Evolutionary conservation across 2,329 filamentous ascomycete species (phyloP), one percentile per base, ranked within the genome.

Genomic region (Parastagonospora avenae): DNA sequence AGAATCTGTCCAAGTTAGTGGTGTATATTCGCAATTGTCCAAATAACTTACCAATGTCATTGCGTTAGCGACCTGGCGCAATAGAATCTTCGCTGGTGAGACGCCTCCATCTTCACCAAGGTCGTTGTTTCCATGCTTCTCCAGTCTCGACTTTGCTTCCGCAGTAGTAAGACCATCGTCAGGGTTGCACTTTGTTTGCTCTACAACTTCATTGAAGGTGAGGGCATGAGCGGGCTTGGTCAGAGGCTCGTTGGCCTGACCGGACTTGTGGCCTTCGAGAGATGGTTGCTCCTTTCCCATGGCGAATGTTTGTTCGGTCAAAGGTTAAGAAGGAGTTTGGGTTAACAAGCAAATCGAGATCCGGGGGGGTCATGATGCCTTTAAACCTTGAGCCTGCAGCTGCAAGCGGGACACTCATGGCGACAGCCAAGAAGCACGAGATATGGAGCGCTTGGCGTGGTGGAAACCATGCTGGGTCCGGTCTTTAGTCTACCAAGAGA

Each of bases 1-100:
- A 79, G 69, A 15, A 78, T 69, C 70, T 74, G 5, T 2, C 2
- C 1, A 8, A 39, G 39, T 46, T 52, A 47, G 47, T 11, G n/a
- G 28, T 11, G 14, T 27, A 11, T 3, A 2, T 8, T 30, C 5
- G 4, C 4, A 31, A 14, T 14, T 19, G 19, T 16, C 4, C 14
- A 16, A 12, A 14, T 10, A 8, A 58, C 57, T 65, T 69, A 87
- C 86, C 70, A 90, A 72, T 61, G 89, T 89, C 89, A 92, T 91
- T 50, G 89, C 88, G 78, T 92, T 92, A 69, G 86, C 84, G 15
- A 91, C 74, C 69, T 92, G 89, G 64, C 88, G 86, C 50, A 88
- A 77, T 42, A 92, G 76, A 43, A 92, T 90, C 66, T 88, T 92
- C 63, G 81, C 88, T 79, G 89, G 87, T 81, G 68, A 83, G 42